These are phyloP conservation scores for Pyracantha coccinea DNA, from an alignment of 331 rosid species.

Conservation along the genomic window DNA sequence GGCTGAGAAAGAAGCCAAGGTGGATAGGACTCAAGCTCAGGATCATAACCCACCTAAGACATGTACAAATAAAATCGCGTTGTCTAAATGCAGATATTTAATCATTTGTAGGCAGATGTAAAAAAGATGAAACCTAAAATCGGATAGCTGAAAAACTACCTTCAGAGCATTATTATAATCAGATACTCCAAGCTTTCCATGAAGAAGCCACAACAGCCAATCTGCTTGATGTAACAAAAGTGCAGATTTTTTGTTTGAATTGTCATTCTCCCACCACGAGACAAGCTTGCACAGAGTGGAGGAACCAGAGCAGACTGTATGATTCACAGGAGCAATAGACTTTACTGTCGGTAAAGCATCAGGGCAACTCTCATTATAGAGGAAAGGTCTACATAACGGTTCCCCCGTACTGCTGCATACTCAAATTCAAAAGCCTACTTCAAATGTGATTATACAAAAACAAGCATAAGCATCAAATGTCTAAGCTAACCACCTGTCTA, in stretches of 20 bases:
- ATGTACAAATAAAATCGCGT: conserved; percentile 2
- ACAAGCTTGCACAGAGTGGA: conserved; percentile 88
- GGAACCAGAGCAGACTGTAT: conserved; percentile 81
- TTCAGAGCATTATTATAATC: conserved; percentile 91
- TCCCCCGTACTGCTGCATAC: conserved; percentile 69
- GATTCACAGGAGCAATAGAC: conserved; percentile 86
- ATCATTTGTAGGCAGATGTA: neutral
- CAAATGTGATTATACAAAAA: neutral
- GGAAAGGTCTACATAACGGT: conserved; percentile 65
- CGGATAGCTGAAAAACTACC: conserved; percentile 21
- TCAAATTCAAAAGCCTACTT: conserved; percentile 23
- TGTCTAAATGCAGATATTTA: neutral
- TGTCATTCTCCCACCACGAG: conserved; percentile 70
- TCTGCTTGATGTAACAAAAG: conserved; percentile 90
- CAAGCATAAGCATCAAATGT: conserved; percentile 10
- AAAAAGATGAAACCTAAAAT: neutral
- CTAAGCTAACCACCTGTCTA: conserved; percentile 50
- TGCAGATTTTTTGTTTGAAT: conserved; percentile 41
- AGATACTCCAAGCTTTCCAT: conserved; percentile 82
- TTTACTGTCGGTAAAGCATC: conserved; percentile 73
- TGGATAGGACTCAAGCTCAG: conserved; percentile 82
- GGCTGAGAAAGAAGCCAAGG: conserved; percentile 74
- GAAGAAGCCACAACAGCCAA: conserved; percentile 96
- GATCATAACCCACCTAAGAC: conserved; percentile 92
- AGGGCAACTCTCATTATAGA: conserved; percentile 75